Base-by-base conservation (phyloP, 495 filamentous ascomycete genomes). In the Trichoderma asperelloides region DNA sequence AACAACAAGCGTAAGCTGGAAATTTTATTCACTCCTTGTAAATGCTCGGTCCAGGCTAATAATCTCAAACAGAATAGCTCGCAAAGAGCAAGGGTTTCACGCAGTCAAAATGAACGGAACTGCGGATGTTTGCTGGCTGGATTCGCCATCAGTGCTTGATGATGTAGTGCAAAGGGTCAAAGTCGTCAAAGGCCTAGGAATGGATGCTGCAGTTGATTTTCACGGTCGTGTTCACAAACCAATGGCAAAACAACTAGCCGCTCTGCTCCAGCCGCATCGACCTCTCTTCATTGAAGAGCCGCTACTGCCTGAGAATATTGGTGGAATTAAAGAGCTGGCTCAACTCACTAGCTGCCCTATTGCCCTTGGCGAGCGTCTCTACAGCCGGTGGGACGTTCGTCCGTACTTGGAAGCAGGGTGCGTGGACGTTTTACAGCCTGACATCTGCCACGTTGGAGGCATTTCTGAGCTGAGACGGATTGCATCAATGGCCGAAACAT, bases 251-350 rank as follows among this genome's bases (percentile, higher is more conserved):
- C 90, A 91, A 69, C 81, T 93, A 18, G 87, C 88, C 27, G 87
- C 85, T 69, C 82, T 84, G 1, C 80, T 93, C 3, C 88, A 91
- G 71, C 88, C 88, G 3, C 81, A 91, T 68, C 77, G 78, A 7
- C 90, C 90, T 0, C 78, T 93, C n/a, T 93, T 93, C 77, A 87
- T 93, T 43, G 90, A 92, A 73, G 90, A 93, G 72, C 90, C 90
- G 0, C 75, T 92, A 6, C 82, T 92, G 16, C 86, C 84, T 2
- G 90, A 92, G 73, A 86, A 93, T 70, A 82, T 86, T 1, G 88
- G 86, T 67, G 87, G 82, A 18, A 87, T 92, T 72, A 90, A 88
- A 69, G 83, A 85, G 63, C 76, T 93, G 8, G 83, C 84, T 9
- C 79, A 83, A 57, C 78, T 82, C 23, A 89, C 86, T 0, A 86